Conservation (phyloP, 352 stramenopile species). For the Phytophthora sp. region DNA sequence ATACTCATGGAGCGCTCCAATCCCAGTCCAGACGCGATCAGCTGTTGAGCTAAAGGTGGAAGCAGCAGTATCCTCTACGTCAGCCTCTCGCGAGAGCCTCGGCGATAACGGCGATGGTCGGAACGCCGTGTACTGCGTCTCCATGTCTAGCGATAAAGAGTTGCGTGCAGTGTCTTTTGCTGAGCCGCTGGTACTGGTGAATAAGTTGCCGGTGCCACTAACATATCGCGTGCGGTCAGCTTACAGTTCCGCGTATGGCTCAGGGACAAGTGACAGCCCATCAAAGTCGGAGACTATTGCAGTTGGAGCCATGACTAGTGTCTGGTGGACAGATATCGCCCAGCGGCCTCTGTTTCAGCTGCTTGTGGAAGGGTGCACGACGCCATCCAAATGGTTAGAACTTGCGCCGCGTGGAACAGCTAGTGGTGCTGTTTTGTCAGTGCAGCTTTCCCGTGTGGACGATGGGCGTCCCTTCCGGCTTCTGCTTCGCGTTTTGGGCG, state of each 20-base stretch:
- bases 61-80: constrained; percentile 40
- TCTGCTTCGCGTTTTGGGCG: constrained; percentile 59
- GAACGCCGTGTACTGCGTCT: constrained; percentile 73
- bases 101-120: constrained; percentile 22
- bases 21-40: constrained; percentile 75
- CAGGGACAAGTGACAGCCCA: constrained; percentile 30
- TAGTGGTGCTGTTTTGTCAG: constrained; percentile 58
- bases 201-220: constrained; percentile 79
- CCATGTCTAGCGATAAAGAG: constrained; percentile 69
- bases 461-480: constrained; percentile 75
- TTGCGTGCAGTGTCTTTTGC: constrained; percentile 66
- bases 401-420: constrained; percentile 52
- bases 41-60: constrained; percentile 69
- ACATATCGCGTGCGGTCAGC: constrained; percentile 59
- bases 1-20: constrained; percentile 77
- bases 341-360: constrained; percentile 78
- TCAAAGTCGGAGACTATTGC: constrained; percentile 44
- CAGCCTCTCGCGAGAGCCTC: constrained; percentile 24
- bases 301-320: constrained; percentile 65
- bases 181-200: constrained; percentile 78
- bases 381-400: constrained; percentile 71
- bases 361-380: constrained; percentile 64
- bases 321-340: constrained; percentile 77
- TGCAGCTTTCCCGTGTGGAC: constrained; percentile 58
- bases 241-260: constrained; percentile 41